A percentile compares a stretch with the other conserved stretches of the same genome.
Evolutionary conservation across 108 stramenopile species (phyloP).

Genomic region (Pseudonitzschia pungens): DNA sequence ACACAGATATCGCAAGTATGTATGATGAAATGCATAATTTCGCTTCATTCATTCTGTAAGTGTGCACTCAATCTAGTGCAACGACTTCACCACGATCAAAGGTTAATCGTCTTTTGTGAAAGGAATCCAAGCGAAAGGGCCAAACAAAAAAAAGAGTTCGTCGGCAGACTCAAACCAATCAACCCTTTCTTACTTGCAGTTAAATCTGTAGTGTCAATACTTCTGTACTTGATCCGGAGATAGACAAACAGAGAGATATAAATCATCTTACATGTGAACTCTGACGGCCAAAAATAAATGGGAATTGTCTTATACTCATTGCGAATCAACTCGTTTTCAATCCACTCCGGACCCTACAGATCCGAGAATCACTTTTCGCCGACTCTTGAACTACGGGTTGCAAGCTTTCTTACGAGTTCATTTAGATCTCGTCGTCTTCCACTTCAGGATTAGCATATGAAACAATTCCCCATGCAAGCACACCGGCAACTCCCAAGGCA

Average conservation of each 20-base stretch:
- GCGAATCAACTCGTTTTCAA: no score
- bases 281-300: not conserved
- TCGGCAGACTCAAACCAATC: not conserved
- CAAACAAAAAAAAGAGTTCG: not conserved
- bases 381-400: not conserved
- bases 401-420: not conserved
- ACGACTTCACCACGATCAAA: no score
- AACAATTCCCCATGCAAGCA: constrained; percentile 68
- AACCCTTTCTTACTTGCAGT: not conserved
- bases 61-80: no score
- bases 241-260: not conserved
- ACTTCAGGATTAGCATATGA: constrained; percentile 77
- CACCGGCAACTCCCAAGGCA: constrained; percentile 60
- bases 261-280: not conserved
- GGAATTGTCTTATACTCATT: not conserved
- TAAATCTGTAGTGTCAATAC: not conserved
- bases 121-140: no score
- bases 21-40: no score
- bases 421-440: constrained; percentile 55
- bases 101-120: no score
- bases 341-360: not conserved
- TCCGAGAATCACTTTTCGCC: not conserved
- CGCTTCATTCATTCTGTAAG: no score
- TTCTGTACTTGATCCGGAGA: not conserved
- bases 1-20: no score